Evolutionary conservation across 2,329 filamentous ascomycete species (phyloP).

Genomic region (Pseudogymnoascus sp.): DNA sequence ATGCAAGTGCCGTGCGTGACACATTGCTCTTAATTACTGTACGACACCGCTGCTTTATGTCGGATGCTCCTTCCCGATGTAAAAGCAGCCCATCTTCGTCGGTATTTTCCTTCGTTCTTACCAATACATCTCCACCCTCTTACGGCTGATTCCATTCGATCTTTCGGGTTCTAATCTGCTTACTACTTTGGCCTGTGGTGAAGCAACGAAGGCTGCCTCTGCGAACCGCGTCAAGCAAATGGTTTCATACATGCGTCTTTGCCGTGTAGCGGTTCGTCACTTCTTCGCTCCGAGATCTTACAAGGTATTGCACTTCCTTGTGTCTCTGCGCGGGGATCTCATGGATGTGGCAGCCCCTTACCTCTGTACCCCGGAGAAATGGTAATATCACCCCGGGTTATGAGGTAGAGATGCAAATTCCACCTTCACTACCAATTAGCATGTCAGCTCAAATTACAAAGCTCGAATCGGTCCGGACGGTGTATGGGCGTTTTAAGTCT

Average conservation of each 20-base stretch:
- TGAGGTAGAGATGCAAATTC: neutral
- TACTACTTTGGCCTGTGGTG: neutral
- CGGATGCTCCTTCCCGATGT: neutral
- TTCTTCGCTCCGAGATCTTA: neutral
- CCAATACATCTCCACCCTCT: neutral
- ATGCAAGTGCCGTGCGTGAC: neutral
- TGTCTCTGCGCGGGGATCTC: neutral
- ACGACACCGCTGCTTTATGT: neutral
- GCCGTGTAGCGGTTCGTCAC: neutral
- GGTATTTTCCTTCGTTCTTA: neutral
- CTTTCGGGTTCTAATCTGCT: neutral
- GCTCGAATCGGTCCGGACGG: neutral
- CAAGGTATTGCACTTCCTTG: neutral
- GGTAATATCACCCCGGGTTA: neutral
- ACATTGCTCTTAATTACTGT: neutral
- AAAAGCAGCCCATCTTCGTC: neutral
- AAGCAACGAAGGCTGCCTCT: neutral
- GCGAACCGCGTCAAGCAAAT: neutral
- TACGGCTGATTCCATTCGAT: neutral
- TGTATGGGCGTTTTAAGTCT: neutral
- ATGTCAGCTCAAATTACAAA: neutral
- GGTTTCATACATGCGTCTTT: neutral
- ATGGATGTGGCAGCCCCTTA: neutral
- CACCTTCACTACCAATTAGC: neutral
- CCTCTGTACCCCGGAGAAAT: neutral